phyloP scores from a whole-genome alignment of 2,329 filamentous ascomycete genomes.

The Fusarium decemcellulare region DNA sequence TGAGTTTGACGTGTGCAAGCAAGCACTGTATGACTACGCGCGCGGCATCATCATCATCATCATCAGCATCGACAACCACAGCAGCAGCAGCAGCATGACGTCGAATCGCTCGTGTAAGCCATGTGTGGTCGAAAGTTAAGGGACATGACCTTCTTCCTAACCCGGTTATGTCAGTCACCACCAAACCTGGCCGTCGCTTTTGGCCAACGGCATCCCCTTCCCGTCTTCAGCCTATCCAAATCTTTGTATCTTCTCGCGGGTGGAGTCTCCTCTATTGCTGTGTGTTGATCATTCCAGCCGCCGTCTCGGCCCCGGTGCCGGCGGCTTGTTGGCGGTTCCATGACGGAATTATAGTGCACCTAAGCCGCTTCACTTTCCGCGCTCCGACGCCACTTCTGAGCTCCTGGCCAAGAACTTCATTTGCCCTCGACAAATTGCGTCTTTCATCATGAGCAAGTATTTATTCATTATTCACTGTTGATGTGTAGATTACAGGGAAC shows the following conservation, averaged over 20 bases:
- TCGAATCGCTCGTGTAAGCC: not conserved
- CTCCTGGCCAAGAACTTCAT: not conserved
- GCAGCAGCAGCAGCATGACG: slow-evolving; percentile 23
- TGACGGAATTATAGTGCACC: slow-evolving; percentile 33
- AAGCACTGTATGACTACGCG: slow-evolving; percentile 26
- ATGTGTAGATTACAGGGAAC: slow-evolving; percentile 11
- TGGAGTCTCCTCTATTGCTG: slow-evolving; percentile 26
- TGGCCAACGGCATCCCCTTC: slow-evolving; percentile 5
- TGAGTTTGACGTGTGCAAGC: not conserved
- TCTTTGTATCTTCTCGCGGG: slow-evolving; percentile 21
- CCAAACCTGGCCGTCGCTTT: slow-evolving; percentile 9
- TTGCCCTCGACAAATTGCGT: slow-evolving; percentile 9
- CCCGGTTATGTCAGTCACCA: slow-evolving; percentile 21
- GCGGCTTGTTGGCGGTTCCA: slow-evolving; percentile 10
- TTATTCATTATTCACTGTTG: slow-evolving; percentile 9
- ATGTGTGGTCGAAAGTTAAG: slow-evolving; percentile 7
- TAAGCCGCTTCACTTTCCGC: slow-evolving; percentile 19
- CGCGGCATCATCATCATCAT: slow-evolving; percentile 31
- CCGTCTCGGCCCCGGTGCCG: slow-evolving; percentile 8
- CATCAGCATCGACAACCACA: too few species aligned
- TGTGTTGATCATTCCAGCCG: slow-evolving; percentile 24
- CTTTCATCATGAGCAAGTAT: slow-evolving; percentile 17
- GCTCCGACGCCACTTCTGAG: slow-evolving; percentile 25
- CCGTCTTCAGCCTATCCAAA: slow-evolving; percentile 16
- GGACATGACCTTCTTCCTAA: slow-evolving; percentile 22